Base-by-base conservation (phyloP, 2,329 filamentous ascomycete genomes). In the Alternaria sp. region DNA sequence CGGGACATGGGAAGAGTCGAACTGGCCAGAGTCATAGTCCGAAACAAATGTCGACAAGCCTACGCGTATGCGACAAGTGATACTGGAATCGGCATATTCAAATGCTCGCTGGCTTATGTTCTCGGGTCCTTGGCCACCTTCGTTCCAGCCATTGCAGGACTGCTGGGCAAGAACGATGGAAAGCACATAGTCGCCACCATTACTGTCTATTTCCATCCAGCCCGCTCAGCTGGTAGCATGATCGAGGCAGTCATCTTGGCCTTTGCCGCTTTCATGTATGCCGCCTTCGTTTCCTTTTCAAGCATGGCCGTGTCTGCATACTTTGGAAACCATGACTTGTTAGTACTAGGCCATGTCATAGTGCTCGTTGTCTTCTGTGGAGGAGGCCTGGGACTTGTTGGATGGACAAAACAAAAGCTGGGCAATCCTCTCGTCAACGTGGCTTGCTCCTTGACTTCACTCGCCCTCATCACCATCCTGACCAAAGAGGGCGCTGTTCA, bases 101-200 rank as follows among this genome's bases (percentile, higher is more conserved):
- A 97, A 80, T 97, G 93, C 82, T 94, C 93, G 32, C 80, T 97
- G 63, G 94, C 94, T 45, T 97, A 97, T 80, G 82, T 96, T 4
- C 80, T 97, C 34, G 94, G 92, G 18, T 96, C 92, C 68, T 83
- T 97, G 78, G 93, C 90, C 36, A 97, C 94, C 0, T 95, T 97
- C 71, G 89, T 92, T 64, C 87, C 90, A 3, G 85, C 86, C 3
- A 84, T 97, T 57, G 89, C 93, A 16, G 81, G 84, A 8, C 87
- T 93, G 58, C 83, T 97, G 16, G 94, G 94, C 11, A 85, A 90
- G 65, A 91, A 93, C 74, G 94, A 97, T 79, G 93, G 93, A 52
- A 97, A 97, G 75, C 94, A 97, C 79, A 90, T 97, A 74, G 93
- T 97, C 53, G 93, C 93, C 32, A 97, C 94, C 2, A 88, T 97